Percentiles rank a stretch among this genome's conserved stretches.
These are phyloP conservation scores for Aspergillus indologenus DNA, from an alignment of 495 filamentous ascomycete species.

Conservation along the genomic window DNA sequence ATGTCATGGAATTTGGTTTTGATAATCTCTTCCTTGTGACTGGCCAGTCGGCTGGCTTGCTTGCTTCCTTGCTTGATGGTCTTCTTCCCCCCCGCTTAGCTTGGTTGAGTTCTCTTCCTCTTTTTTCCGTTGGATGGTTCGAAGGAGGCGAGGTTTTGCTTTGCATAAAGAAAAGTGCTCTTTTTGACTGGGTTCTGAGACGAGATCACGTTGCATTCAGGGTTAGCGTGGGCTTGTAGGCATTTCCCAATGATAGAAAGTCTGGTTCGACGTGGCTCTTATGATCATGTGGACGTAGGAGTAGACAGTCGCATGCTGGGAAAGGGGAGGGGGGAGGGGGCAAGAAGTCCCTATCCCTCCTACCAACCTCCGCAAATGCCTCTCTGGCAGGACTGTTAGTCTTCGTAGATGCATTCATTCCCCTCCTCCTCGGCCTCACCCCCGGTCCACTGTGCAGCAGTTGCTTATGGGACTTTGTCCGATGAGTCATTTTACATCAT, in stretches of 20 bases:
- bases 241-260: neutral
- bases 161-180: conserved; percentile 9
- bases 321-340: no score
- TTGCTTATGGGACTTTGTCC: neutral
- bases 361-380: neutral
- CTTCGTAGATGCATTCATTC: neutral
- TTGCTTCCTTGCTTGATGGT: neutral
- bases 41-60: neutral
- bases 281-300: neutral
- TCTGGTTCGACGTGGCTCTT: neutral
- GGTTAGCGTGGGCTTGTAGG: neutral
- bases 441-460: neutral
- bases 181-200: conserved; percentile 3
- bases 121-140: neutral
- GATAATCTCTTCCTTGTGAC: neutral
- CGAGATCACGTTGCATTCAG: neutral
- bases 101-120: neutral
- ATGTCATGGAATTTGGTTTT: neutral
- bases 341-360: neutral
- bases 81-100: neutral
- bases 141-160: neutral
- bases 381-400: neutral
- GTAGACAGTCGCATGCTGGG: neutral
- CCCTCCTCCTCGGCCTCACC: neutral
- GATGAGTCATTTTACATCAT: conserved; percentile 1